phyloP scores from a whole-genome alignment of 2,329 filamentous ascomycete species.

The Pseudocercospora crystallina region DNA sequence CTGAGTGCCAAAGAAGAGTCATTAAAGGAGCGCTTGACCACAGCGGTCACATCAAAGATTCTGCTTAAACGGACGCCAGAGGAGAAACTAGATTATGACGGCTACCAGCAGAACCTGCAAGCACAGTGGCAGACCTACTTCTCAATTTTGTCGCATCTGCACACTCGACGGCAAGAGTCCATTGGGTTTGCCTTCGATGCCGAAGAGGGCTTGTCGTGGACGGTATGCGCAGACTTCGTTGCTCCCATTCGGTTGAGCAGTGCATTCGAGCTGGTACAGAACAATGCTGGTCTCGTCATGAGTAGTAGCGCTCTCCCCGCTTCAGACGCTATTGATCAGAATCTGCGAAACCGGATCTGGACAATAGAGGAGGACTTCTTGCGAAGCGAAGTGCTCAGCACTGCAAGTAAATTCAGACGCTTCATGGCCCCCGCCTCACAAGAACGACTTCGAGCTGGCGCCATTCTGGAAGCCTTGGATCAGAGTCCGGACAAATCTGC shows the following conservation, averaged over 20 bases:
- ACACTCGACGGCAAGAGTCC: constrained; percentile 80
- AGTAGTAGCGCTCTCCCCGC: background rate
- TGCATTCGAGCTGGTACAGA: constrained; percentile 69
- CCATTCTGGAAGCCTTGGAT: constrained; percentile 17
- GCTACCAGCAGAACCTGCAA: constrained; percentile 72
- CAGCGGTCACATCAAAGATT: constrained; percentile 68
- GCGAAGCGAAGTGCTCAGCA: constrained; percentile 23
- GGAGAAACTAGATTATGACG: constrained; percentile 70
- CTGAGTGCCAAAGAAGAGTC: constrained; percentile 54
- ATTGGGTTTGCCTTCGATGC: constrained; percentile 74
- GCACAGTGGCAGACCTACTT: constrained; percentile 89
- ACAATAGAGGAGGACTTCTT: constrained; percentile 26
- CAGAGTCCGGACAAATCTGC: constrained; percentile 42
- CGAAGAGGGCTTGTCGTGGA: constrained; percentile 72
- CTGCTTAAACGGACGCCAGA: constrained; percentile 61
- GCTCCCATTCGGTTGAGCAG: constrained; percentile 79
- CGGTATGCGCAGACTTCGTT: constrained; percentile 78
- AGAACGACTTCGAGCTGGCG: constrained; percentile 15
- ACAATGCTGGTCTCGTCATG: constrained; percentile 54
- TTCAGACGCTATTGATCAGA: constrained; percentile 1
- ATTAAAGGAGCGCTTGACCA: constrained; percentile 74
- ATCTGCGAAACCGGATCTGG: constrained; percentile 36
- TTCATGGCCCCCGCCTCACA: constrained; percentile 19
- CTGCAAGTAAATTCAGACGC: constrained; percentile 19
- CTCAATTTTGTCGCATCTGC: constrained; percentile 78